Conservation (phyloP, 1,284 basidiomycete genomes). For the Cutaneotrichosporon arboriforme region DNA sequence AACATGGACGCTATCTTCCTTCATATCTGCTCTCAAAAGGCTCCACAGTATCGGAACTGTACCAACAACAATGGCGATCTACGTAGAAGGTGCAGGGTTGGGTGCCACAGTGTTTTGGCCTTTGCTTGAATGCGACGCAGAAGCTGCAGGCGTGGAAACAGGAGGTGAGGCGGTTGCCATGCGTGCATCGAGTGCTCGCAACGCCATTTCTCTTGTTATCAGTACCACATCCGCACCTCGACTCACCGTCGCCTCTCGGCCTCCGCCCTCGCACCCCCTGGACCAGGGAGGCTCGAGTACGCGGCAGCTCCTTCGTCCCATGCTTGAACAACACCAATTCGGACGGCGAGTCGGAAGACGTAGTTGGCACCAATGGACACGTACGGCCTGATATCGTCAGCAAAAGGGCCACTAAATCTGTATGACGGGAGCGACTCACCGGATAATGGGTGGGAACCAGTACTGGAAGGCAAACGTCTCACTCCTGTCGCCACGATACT, state of each 20-base stretch:
- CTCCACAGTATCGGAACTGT: not conserved
- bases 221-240: not conserved
- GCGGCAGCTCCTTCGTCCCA: conserved; percentile 64
- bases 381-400: conserved; percentile 50
- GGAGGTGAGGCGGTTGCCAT: conserved; percentile 53
- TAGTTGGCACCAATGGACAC: conserved; percentile 64
- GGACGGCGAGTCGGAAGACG: conserved; percentile 58
- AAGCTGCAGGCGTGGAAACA: conserved; percentile 10
- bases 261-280: conserved; percentile 81
- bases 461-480: conserved; percentile 93
- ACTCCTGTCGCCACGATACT: conserved; percentile 71
- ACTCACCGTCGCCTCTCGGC: conserved; percentile 81
- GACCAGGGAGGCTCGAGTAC: conserved; percentile 60
- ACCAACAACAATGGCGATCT: not conserved
- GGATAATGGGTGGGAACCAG: conserved; percentile 92
- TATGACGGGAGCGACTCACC: conserved; percentile 57
- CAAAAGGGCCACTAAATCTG: conserved; percentile 11
- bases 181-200: conserved; percentile 92
- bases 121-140: not conserved
- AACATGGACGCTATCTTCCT: too few species aligned
- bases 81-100: too few species aligned
- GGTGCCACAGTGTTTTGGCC: too few species aligned
- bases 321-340: conserved; percentile 67
- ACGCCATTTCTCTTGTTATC: conserved; percentile 67
- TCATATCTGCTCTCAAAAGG: not conserved